These are phyloP conservation scores for Curvularia lunata DNA, from an alignment of 2,329 filamentous ascomycete species.

Conservation along the genomic window DNA sequence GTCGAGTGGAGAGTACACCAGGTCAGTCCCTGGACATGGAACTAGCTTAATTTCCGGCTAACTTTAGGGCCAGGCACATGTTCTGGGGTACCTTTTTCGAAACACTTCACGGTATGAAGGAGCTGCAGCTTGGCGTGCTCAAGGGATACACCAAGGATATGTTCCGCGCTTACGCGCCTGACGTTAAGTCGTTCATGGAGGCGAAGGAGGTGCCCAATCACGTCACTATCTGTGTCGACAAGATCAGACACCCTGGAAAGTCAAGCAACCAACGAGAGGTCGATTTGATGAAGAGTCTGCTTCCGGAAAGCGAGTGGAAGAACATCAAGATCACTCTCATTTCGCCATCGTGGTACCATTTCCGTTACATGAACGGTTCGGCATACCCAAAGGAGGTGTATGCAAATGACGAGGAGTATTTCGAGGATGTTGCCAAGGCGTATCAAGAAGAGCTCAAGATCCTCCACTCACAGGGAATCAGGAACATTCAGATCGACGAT, in stretches of 20 bases:
- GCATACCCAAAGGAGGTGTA: slow-evolving; percentile 56
- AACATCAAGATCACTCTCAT: slow-evolving; percentile 73
- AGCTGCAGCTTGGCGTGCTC: slow-evolving; percentile 53
- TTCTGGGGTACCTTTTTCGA: slow-evolving; percentile 65
- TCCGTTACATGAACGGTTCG: slow-evolving; percentile 64
- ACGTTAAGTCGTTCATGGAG: slow-evolving; percentile 68
- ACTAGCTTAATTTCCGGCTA: slow-evolving; percentile 11
- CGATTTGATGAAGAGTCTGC: slow-evolving; percentile 63
- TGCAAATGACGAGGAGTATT: slow-evolving; percentile 56
- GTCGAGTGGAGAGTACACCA: slow-evolving; percentile 71
- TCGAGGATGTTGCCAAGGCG: slow-evolving; percentile 55
- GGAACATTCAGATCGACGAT: slow-evolving; percentile 59
- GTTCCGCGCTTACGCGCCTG: slow-evolving; percentile 65
- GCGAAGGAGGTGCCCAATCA: slow-evolving; percentile 60
- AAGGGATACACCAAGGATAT: slow-evolving; percentile 59
- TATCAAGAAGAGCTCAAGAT: slow-evolving; percentile 57
- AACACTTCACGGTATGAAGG: slow-evolving; percentile 61
- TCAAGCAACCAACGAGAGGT: slow-evolving; percentile 65
- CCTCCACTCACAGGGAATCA: slow-evolving; percentile 53
- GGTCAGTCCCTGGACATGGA: slow-evolving; percentile 22
- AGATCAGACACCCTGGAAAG: slow-evolving; percentile 62
- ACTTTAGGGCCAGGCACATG: slow-evolving; percentile 50
- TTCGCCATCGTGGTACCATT: slow-evolving; percentile 73
- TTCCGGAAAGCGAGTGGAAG: slow-evolving; percentile 66
- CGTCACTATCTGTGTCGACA: slow-evolving; percentile 63